phyloP scores from a whole-genome alignment of 2,329 filamentous ascomycete species.

The Neodidymelliopsis sp. region DNA sequence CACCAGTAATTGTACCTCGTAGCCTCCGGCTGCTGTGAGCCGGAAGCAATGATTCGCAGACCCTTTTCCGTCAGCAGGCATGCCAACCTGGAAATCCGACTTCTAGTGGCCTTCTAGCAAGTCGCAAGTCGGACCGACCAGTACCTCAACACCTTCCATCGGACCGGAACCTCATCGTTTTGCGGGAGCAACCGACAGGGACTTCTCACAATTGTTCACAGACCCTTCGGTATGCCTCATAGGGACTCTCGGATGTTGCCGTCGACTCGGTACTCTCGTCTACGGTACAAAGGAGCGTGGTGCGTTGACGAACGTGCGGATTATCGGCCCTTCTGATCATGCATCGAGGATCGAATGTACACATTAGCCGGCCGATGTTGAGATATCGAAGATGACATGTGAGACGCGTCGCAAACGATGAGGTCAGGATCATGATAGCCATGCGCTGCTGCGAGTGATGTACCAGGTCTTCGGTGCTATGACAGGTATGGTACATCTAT shows the following conservation, averaged over 20 bases:
- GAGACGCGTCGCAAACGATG: not conserved
- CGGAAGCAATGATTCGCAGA: conserved; percentile 6
- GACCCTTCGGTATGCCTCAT: not conserved
- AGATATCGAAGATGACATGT: conserved; percentile 1
- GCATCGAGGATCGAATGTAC: conserved; percentile 10
- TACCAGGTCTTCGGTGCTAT: not conserved
- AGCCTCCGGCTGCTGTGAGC: not conserved
- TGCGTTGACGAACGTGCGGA: not conserved
- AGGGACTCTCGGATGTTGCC: not conserved
- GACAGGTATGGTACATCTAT: not conserved
- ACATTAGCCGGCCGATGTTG: conserved; percentile 2
- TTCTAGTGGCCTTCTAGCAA: conserved; percentile 20
- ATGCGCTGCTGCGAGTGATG: conserved; percentile 1
- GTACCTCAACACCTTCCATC: conserved; percentile 12
- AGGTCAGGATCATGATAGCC: not conserved
- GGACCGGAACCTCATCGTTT: conserved; percentile 1
- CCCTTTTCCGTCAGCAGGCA: not conserved
- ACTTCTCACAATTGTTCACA: not conserved
- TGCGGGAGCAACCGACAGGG: conserved; percentile 13
- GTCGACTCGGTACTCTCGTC: conserved; percentile 1
- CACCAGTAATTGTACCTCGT: not conserved
- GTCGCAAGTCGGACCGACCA: conserved; percentile 12
- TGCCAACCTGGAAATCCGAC: not conserved
- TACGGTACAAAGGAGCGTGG: too few relatives aligned
- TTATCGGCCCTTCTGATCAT: conserved; percentile 9